A percentile compares a stretch with the other conserved stretches of the same genome.
phyloP scores from a whole-genome alignment of 495 filamentous ascomycete species.

The Penicillium bovifimosum region DNA sequence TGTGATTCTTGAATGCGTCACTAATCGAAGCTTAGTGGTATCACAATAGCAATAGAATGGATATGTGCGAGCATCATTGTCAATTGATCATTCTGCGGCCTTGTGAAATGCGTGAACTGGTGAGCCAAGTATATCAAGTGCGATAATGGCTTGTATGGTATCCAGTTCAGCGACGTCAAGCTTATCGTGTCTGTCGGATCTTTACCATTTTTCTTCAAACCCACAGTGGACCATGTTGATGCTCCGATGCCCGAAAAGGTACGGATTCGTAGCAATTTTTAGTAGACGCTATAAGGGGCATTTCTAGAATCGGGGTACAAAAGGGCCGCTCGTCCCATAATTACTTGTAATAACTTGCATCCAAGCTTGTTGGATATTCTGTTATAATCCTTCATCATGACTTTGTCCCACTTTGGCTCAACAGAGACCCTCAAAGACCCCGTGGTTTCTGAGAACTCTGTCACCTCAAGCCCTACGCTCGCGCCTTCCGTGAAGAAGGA shows the following conservation, averaged over 20 bases:
- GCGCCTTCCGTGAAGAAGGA: constrained; percentile 16
- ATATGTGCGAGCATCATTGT: background rate
- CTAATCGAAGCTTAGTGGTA: background rate
- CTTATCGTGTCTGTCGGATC: constrained; percentile 15
- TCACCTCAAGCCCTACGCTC: constrained; percentile 16
- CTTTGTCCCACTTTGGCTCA: constrained; percentile 9
- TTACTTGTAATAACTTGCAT: constrained; percentile 10
- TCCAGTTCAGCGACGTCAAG: constrained; percentile 8
- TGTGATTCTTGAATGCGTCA: background rate
- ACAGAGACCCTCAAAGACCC: constrained; percentile 14
- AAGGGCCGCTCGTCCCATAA: too few relatives aligned
- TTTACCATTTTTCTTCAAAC: constrained; percentile 13
- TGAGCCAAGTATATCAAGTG: background rate
- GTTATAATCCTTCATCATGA: constrained; percentile 5
- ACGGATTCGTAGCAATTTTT: constrained; percentile 6
- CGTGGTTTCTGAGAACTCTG: constrained; percentile 11
- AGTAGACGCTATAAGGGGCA: constrained; percentile 11
- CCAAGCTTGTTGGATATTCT: background rate
- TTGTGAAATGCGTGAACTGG: background rate
- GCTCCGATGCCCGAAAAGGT: constrained; percentile 13
- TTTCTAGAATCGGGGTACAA: constrained; percentile 14
- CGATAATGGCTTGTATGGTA: constrained; percentile 4
- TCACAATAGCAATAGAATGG: background rate
- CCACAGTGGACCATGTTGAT: constrained; percentile 28
- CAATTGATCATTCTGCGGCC: background rate